Base-by-base conservation (phyloP, 306 rosid genomes). In the Spatholobus suberectus region DNA sequence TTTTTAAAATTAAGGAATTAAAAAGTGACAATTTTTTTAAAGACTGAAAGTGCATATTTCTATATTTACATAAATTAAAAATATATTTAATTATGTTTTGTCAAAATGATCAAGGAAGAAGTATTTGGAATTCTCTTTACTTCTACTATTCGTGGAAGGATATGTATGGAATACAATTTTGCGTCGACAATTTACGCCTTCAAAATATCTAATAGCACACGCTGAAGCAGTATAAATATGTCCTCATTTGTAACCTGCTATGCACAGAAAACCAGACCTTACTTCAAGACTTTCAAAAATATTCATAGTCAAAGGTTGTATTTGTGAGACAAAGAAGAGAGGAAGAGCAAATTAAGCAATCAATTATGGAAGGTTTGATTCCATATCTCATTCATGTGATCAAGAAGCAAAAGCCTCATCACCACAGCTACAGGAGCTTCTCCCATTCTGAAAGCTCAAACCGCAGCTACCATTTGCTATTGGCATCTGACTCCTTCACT, bases 281-380 rank as follows among this genome's bases (percentile, higher is more conserved):
- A 67, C 14, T 44, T 74, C 14, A 78, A 83, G 68, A 68, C 74
- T 63, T 81, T 24, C 6, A 8, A 23, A 2, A 54, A 65, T 24
- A 35, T 11, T 58, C 66, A 55, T 23, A 66, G 82, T 58, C 63
- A 61, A 76, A 76, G 59, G 57, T 73, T 79, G 63, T 10, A 8
- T n/a, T 51, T 32, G 54, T 52, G 44, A 72, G 55, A 65, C 63
- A 83, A 40, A 24, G 73, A 65, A 55, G 35, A 26, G 65, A 58
- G 66, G 8, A 66, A 38, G 38, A 37, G 49, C 29, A 68, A 59
- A 24, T 6, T 10, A 58, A 46, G 78, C n/a, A n/a, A n/a, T n/a
- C 17, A 34, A 21, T 69, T 12, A 94, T 94, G 98, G 98, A 94
- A 80, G 98, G 97, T 14, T 89, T 92, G 78, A 94, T 94, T 83